Conservation (phyloP, 2,329 filamentous ascomycete genomes). For the Diplodia sapinea region DNA sequence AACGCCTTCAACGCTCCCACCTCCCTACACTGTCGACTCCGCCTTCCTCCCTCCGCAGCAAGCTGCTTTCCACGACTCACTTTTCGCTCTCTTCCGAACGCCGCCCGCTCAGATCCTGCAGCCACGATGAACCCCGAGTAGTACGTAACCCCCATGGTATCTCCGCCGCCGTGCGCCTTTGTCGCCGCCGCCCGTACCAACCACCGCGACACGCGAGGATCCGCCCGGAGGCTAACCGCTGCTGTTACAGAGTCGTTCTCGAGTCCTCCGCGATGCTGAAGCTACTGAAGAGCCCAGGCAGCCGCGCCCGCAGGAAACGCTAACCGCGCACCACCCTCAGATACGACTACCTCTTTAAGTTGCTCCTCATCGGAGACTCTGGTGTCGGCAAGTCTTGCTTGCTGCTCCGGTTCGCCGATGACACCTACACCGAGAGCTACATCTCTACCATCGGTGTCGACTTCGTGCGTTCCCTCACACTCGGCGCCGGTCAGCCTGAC, state of each 20-base stretch:
- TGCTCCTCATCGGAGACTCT: slow-evolving; percentile 99
- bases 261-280: slow-evolving; percentile 2
- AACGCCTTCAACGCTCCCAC: slow-evolving; percentile 28
- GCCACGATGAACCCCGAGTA: slow-evolving; percentile 89
- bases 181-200: slow-evolving; percentile 17
- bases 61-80: slow-evolving; percentile 24
- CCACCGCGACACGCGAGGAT: slow-evolving; percentile 8
- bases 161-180: slow-evolving; percentile 32
- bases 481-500: slow-evolving; percentile 30
- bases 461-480: slow-evolving; percentile 71
- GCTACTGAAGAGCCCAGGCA: slow-evolving; percentile 18
- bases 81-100: slow-evolving; percentile 10
- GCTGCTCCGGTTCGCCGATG: slow-evolving; percentile 95
- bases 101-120: slow-evolving; percentile 33
- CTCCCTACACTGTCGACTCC: slow-evolving; percentile 31
- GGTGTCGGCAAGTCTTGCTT: slow-evolving; percentile 99
- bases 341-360: slow-evolving; percentile 99
- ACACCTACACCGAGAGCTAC: slow-evolving; percentile 99
- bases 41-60: slow-evolving; percentile 29
- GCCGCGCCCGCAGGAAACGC: slow-evolving; percentile 15
- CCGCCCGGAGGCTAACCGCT: slow-evolving; percentile 14
- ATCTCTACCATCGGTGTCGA: slow-evolving; percentile 99
- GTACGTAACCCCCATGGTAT: slow-evolving; percentile 62
- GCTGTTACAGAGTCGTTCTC: slow-evolving; percentile 21
- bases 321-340: slow-evolving; percentile 55